phyloP scores from a whole-genome alignment of 2,329 filamentous ascomycete genomes.

The Ophiostoma quercus region DNA sequence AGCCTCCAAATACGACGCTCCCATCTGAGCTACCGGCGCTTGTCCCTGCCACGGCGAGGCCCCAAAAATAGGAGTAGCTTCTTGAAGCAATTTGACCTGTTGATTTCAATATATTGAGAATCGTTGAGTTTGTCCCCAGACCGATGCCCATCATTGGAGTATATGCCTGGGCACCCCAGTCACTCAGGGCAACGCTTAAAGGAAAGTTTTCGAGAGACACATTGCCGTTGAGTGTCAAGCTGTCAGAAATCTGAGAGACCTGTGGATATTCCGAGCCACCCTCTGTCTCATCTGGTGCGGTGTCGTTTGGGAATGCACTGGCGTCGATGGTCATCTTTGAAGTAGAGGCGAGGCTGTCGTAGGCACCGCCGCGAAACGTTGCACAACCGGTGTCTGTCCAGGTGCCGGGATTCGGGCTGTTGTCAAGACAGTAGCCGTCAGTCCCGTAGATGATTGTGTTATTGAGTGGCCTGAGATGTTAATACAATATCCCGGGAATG shows the following conservation, averaged over 20 bases:
- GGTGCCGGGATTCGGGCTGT: neutral
- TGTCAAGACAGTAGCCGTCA: constrained; percentile 21
- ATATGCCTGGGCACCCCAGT: constrained; percentile 30
- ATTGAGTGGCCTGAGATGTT: constrained; percentile 26
- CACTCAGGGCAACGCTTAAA: constrained; percentile 27
- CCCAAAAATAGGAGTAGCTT: constrained; percentile 31
- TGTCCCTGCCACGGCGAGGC: constrained; percentile 15
- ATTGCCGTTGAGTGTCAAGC: constrained; percentile 25
- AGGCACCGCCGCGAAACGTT: constrained; percentile 25
- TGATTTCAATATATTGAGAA: constrained; percentile 30
- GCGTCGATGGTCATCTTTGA: neutral
- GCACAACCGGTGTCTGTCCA: constrained; percentile 21
- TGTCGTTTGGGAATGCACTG: constrained; percentile 17
- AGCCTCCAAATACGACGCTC: constrained; percentile 33
- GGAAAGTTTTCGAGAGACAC: constrained; percentile 26
- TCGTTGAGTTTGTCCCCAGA: constrained; percentile 33
- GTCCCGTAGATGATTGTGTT: constrained; percentile 26
- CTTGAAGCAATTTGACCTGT: constrained; percentile 29
- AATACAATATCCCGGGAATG: neutral
- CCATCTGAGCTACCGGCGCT: constrained; percentile 25
- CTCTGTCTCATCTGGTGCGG: neutral
- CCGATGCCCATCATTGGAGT: constrained; percentile 30
- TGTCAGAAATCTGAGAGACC: constrained; percentile 17
- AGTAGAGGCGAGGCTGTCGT: constrained; percentile 18
- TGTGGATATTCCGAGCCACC: constrained; percentile 3